Evolutionary conservation across 805 yeast genomes (phyloP), one percentile per base, ranked within the genome.

Genomic region (Ogataea trehaloabstinens): DNA sequence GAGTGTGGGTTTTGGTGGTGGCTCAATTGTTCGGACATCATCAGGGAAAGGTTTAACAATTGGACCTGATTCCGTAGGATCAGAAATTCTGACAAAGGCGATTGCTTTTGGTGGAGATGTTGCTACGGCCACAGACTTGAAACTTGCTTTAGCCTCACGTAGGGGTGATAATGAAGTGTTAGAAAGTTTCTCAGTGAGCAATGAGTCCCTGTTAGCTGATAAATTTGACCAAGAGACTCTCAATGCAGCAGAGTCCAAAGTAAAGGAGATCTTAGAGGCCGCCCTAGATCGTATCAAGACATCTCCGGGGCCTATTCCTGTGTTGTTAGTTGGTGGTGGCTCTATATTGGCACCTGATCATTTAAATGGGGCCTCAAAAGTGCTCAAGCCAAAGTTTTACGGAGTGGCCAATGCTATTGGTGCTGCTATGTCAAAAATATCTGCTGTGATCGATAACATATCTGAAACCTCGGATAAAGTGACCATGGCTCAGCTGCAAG

Each of bases 361-460:
- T 2, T 25, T 51, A 6, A 59, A 61, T 11, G 76, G 76, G 19
- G 70, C 72, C 5, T 64, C 71, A 1, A 53, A 59, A 29, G 70
- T 73, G 5, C 51, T 69, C 33, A 54, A 66, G 35, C 75, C 75
- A 3, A 66, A 66, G 21, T 70, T 44, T 43, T 63, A 52, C 49
- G 60, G 63, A 29, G 73, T 70, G 37, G 76, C 76, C 5, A 73
- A 73, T 53, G 78, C 77, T 3, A 69, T 73, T 37, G 76, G 76
- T 31, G 74, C 76, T 19, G 75, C 75, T 4, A 51, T 70, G 54
- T 73, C 72, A 17, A 70, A 70, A 43, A 55, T 72, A 4, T 65
- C 74, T 19, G 52, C 63, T 6, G 53, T 53, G n/a, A 42, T 56
- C 6, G 49, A 46, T 19, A 37, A 44, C 12, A 46, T 51, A 20